Base-by-base conservation (phyloP, 1,284 basidiomycete species). In the Stygiomarasmius scandens region DNA sequence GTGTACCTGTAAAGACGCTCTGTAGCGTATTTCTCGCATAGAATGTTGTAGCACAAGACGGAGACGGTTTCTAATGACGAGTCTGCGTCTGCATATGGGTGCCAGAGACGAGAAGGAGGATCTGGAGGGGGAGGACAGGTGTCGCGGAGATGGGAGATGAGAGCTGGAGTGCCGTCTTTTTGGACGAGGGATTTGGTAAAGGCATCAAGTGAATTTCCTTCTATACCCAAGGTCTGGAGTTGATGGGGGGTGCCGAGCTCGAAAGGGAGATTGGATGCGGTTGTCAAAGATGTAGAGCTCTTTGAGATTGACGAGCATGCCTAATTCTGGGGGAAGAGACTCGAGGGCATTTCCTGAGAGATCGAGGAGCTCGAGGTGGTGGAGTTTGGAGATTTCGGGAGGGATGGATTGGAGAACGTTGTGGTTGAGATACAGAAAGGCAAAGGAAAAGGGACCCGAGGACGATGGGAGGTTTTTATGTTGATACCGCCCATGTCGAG, bases 231-330 rank as follows among this genome's bases (percentile, higher is more conserved):
- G 43, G 93, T 93, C 71, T 94, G 94, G 56, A 99, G 83, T 72
- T 97, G 94, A 71, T 97, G 93, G 34, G 99, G 75, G 36, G 86
- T 93, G 41, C 96, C 96, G 36, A 98, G 81, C 71, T 99, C 94
- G 0, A 83, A 80, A 1, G 96, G 96, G 11, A 99, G 82, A 0
- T 44, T 85, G 79, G 43, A 99, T 76, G 65, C 91, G 87, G 74
- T 99, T 99, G 80, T 99, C 96, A 70, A 98, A 99, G 23, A 98
- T 77, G 67, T 95, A 93, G 38, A 99, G 80, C 72, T 98, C 96
- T 73, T 93, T 94, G 50, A 99, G 78, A 62, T 87, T 86, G 25
- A 90, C 93, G 61, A 98, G 78, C 85, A 98, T 90, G 52, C 96
- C 97, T 27, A 99, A 75, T 71, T 98, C 96, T 5, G 90, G 82